Evolutionary conservation across 345 rosid genomes (phyloP).

Genomic region (Toxicodendron radicans): DNA sequence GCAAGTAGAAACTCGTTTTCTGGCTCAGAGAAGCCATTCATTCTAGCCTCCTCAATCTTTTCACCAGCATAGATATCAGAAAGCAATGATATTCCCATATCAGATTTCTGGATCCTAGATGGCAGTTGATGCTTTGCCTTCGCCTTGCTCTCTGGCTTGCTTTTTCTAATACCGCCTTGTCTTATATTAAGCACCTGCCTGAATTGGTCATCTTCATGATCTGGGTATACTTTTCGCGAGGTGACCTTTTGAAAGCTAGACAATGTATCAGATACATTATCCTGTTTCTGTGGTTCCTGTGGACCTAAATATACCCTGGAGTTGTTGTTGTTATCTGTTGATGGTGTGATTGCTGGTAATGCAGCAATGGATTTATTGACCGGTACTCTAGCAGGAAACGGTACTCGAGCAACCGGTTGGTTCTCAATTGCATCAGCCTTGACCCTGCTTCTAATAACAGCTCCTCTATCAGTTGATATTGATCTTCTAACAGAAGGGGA

Average conservation of each 20-base stretch:
- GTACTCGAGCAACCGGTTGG: conserved; percentile 56
- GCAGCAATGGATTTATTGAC: conserved; percentile 58
- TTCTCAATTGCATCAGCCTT: conserved; percentile 58
- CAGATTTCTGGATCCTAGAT: conserved; percentile 50
- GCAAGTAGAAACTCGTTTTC: conserved; percentile 55
- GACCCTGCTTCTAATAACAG: conserved; percentile 51
- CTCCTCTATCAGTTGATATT: conserved; percentile 78
- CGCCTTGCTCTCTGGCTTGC: conserved; percentile 56
- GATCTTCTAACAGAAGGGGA: conserved; percentile 83
- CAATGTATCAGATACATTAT: conserved; percentile 46
- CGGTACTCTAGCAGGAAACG: conserved; percentile 84
- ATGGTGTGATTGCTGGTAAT: conserved; percentile 39
- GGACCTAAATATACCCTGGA: conserved; percentile 26
- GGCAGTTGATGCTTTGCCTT: conserved; percentile 67
- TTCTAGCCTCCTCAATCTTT: conserved; percentile 56
- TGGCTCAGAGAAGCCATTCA: conserved; percentile 68
- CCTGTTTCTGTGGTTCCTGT: conserved; percentile 42
- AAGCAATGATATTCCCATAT: conserved; percentile 44
- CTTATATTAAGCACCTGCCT: conserved; percentile 73
- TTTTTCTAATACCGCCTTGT: conserved; percentile 75
- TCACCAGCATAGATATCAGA: conserved; percentile 46
- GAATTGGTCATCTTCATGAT: conserved; percentile 76
- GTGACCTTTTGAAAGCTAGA: conserved; percentile 54
- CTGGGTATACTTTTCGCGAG: conserved; percentile 53
- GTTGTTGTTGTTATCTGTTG: conserved; percentile 47